phyloP scores from a whole-genome alignment of 1,139 yeast genomes.

The Sugiyamaella pinicola region DNA sequence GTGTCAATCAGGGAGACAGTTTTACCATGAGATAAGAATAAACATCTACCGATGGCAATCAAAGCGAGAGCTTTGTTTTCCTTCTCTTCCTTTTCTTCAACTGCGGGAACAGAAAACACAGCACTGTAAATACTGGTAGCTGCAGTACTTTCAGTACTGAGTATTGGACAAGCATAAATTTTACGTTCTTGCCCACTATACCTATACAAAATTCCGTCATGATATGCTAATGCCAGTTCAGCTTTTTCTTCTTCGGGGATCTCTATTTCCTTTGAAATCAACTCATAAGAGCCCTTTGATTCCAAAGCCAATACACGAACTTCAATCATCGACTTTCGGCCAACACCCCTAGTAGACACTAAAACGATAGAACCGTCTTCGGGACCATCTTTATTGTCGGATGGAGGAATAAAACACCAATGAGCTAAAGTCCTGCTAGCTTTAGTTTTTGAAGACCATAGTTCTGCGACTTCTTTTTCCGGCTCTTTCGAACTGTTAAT shows the following conservation, averaged over 20 bases:
- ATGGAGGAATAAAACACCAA: slow-evolving; percentile 23
- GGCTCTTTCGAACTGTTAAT: slow-evolving; percentile 10
- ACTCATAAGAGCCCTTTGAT: slow-evolving; percentile 24
- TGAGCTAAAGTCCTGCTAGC: slow-evolving; percentile 28
- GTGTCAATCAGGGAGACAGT: slow-evolving; percentile 47
- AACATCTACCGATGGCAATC: slow-evolving; percentile 39
- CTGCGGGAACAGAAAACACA: slow-evolving; percentile 18
- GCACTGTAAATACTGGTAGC: slow-evolving; percentile 5
- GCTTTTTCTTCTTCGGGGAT: slow-evolving; percentile 23
- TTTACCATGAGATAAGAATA: slow-evolving; percentile 44
- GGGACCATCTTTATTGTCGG: slow-evolving; percentile 27
- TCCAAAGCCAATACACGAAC: slow-evolving; percentile 31
- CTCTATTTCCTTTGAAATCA: slow-evolving; percentile 27
- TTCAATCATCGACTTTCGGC: slow-evolving; percentile 26
- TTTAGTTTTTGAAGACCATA: slow-evolving; percentile 31
- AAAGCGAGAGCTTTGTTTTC: slow-evolving; percentile 33
- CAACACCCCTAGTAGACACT: slow-evolving; percentile 29
- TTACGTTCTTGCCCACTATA: slow-evolving; percentile 19
- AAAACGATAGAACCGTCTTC: slow-evolving; percentile 32
- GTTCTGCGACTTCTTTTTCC: slow-evolving; percentile 18
- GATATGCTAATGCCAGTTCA: slow-evolving; percentile 26
- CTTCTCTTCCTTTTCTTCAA: slow-evolving; percentile 8
- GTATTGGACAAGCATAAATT: slow-evolving; percentile 26
- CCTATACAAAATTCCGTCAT: slow-evolving; percentile 31
- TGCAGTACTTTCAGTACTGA: slow-evolving; percentile 10